Percentiles rank a stretch among this genome's conserved stretches.
Evolutionary conservation across 2,329 filamentous ascomycete species (phyloP).

Genomic region (Paraconiothyrium brasiliense): DNA sequence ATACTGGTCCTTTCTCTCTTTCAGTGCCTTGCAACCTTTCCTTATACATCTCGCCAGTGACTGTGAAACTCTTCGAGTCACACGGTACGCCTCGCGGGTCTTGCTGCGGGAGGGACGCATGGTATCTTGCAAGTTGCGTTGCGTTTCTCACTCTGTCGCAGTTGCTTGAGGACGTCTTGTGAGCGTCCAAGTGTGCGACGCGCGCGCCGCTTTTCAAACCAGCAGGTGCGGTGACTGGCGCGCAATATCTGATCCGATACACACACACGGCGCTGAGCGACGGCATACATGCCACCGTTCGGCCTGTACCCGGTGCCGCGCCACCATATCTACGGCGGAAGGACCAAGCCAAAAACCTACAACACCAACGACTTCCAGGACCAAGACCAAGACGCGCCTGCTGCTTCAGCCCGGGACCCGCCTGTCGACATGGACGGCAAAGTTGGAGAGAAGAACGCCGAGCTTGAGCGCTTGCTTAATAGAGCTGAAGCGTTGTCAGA

Average conservation of each 20-base stretch:
- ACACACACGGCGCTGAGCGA: neutral
- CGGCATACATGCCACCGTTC: slow-evolving; percentile 7
- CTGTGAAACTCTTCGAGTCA: neutral
- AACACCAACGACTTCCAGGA: slow-evolving; percentile 35
- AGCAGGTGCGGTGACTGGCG: neutral
- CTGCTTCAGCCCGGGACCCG: neutral
- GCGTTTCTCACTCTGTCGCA: neutral
- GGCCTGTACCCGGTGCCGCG: slow-evolving; percentile 38
- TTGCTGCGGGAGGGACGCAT: neutral
- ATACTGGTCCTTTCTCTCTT: neutral
- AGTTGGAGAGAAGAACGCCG: slow-evolving; percentile 1
- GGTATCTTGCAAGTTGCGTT: neutral
- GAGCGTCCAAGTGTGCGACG: neutral
- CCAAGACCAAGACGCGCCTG: slow-evolving; percentile 8
- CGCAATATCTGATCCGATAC: neutral
- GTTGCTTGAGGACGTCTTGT: neutral
- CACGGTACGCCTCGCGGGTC: neutral
- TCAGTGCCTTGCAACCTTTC: neutral
- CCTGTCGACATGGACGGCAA: neutral
- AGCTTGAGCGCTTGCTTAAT: slow-evolving; percentile 5
- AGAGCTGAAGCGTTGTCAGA: neutral
- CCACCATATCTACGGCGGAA: slow-evolving; percentile 29
- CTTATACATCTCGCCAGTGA: neutral
- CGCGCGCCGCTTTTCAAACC: neutral
- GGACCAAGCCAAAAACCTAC: slow-evolving; percentile 21